Evolutionary conservation across 305 asterid species (phyloP).

Genomic region (Andrographis paniculata): DNA sequence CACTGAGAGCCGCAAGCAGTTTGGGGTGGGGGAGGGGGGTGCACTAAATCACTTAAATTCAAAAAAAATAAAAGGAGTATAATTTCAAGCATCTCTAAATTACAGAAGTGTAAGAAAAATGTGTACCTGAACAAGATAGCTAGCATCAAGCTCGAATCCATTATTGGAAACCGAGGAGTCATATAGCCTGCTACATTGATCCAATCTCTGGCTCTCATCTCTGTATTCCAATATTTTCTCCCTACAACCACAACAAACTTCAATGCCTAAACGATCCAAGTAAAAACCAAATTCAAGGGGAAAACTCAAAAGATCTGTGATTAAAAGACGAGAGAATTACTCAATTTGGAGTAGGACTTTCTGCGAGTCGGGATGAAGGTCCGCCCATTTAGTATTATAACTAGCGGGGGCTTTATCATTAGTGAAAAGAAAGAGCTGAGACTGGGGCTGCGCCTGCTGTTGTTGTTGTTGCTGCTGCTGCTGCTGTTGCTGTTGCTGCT

Average conservation of each 20-base stretch:
- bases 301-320: neutral
- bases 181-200: constrained; percentile 74
- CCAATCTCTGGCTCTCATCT: constrained; percentile 83
- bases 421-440: constrained; percentile 68
- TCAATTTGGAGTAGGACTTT: constrained; percentile 79
- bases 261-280: constrained; percentile 11
- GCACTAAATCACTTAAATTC: neutral
- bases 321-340: constrained; percentile 24
- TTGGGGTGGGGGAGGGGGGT: no score
- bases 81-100: neutral
- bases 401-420: constrained; percentile 82
- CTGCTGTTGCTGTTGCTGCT: constrained; percentile 36
- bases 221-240: constrained; percentile 78
- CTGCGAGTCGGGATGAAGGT: constrained; percentile 91
- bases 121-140: constrained; percentile 66
- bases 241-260: constrained; percentile 35
- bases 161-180: constrained; percentile 76
- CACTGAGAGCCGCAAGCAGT: neutral
- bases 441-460: constrained; percentile 37
- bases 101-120: neutral
- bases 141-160: constrained; percentile 86
- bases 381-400: constrained; percentile 91
- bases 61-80: neutral
- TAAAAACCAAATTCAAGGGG: neutral
- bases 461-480: constrained; percentile 28